A percentile compares a stretch with the other conserved stretches of the same genome.
phyloP scores from a whole-genome alignment of 1,284 basidiomycete genomes.

The Golubevia sp. region DNA sequence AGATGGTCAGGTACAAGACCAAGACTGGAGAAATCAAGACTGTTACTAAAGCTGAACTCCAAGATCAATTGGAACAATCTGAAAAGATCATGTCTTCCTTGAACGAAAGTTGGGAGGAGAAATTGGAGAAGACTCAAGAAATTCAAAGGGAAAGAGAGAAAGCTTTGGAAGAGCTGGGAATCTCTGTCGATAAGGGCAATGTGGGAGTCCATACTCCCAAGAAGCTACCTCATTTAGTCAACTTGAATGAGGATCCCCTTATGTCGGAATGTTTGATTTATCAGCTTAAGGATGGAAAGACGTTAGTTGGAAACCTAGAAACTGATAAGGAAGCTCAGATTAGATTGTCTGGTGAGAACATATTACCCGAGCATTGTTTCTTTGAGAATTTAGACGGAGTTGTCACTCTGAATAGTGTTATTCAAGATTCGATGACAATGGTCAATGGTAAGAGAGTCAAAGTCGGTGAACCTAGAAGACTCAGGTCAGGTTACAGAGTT shows the following conservation, averaged over 20 bases:
- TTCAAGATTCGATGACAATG: constrained; percentile 82
- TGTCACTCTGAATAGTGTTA: constrained; percentile 75
- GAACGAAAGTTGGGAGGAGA: constrained; percentile 98
- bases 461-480: constrained; percentile 49
- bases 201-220: constrained; percentile 98
- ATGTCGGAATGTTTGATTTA: constrained; percentile 63
- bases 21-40: constrained; percentile 92
- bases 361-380: constrained; percentile 86
- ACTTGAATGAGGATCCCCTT: constrained; percentile 62
- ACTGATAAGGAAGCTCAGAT: constrained; percentile 82
- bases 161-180: constrained; percentile 94
- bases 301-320: constrained; percentile 74
- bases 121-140: constrained; percentile 86
- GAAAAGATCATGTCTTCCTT: constrained; percentile 96
- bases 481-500: constrained; percentile 90
- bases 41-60: constrained; percentile 92
- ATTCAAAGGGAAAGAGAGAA: constrained; percentile 95
- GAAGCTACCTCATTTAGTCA: constrained; percentile 65
- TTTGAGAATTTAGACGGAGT: constrained; percentile 85
- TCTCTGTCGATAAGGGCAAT: constrained; percentile 93
- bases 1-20: constrained; percentile 91
- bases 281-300: background rate
- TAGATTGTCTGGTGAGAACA: constrained; percentile 87
- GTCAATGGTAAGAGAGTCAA: constrained; percentile 73
- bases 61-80: constrained; percentile 93